A percentile compares a stretch with the other conserved stretches of the same genome.
phyloP scores from a whole-genome alignment of 345 rosid genomes.

The Populus pruinosa region DNA sequence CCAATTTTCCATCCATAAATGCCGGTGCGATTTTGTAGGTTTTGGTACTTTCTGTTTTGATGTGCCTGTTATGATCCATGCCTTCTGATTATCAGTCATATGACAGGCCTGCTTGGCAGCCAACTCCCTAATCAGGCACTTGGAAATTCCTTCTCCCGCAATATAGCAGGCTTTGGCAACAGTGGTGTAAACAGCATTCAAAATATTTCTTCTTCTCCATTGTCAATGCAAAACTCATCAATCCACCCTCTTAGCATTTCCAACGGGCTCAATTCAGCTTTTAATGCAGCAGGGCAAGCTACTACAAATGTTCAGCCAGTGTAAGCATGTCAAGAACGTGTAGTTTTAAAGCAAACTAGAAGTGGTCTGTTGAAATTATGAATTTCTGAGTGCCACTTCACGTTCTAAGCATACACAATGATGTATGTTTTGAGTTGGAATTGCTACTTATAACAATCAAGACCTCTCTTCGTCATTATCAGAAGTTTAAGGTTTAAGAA shows the following conservation, averaged over 20 bases:
- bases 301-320: conserved; percentile 15
- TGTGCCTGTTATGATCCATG: not conserved
- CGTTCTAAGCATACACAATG: not conserved
- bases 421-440: not conserved
- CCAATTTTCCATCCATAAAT: conserved; percentile 25
- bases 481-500: not conserved
- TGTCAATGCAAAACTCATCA: conserved; percentile 19
- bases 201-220: conserved; percentile 22
- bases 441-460: not conserved
- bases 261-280: conserved; percentile 11
- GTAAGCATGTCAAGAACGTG: conserved; percentile 28
- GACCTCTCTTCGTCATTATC: not conserved
- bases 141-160: conserved; percentile 19
- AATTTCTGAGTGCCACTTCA: not conserved
- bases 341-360: not conserved
- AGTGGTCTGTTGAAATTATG: not conserved
- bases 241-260: conserved; percentile 14
- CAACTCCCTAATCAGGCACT: conserved; percentile 25
- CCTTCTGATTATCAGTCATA: conserved; percentile 21
- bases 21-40: conserved; percentile 14
- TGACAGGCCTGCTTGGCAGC: conserved; percentile 25
- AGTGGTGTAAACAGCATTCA: conserved; percentile 13
- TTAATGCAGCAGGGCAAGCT: conserved; percentile 21
- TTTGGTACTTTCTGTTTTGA: conserved; percentile 5
- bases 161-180: conserved; percentile 23